Base-by-base conservation (phyloP, 2,329 filamentous ascomycete genomes). In the Botryosphaeria dothidea region DNA sequence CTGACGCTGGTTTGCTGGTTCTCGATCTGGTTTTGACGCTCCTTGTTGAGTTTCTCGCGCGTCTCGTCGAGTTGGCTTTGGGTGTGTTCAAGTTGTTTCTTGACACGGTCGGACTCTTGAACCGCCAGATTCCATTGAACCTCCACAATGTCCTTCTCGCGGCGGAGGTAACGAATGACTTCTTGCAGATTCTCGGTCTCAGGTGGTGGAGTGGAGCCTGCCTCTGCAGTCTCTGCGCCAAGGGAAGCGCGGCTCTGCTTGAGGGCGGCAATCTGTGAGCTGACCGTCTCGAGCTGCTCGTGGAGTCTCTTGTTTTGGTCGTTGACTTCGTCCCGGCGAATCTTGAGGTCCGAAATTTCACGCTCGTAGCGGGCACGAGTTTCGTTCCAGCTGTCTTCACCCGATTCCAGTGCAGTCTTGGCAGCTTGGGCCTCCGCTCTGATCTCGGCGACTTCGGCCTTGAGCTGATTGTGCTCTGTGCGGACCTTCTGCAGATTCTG, bases 121-220 rank as follows among this genome's bases (percentile, higher is more conserved):
- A 89, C 85, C 71, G 94, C 93, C 49, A 98, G 84, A 70, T 97
- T 93, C 71, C 93, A 91, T 73, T 98, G 94, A n/a, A 97, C 92
- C 71, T 99, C 94, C 8, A 97, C 86, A 69, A 99, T 98, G 75
- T 98, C 95, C 82, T 98, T 99, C 79, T 99, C 96, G 46, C 92
- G 90, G 51, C 94, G 90, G 67, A 99, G 82, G 76, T 95, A 99
- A 67, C 87, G 90, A 79, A 96, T 96, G 65, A 99, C 87, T 72
- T 98, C 94, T 67, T 95, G 91, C 9, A 97, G 86, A 62, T 91
- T 92, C 69, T 92, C 91, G 9, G 89, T 81, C 45, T 86, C 88
- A 38, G 87, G 82, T 58, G 87, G 84, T 4, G 86, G 80, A 6
- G 83, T 67, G 15, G 69, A 80, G 17, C 76, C 73, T 13, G 81